Base-by-base conservation (phyloP, 495 filamentous ascomycete genomes). In the Aspergillus funiculosus region DNA sequence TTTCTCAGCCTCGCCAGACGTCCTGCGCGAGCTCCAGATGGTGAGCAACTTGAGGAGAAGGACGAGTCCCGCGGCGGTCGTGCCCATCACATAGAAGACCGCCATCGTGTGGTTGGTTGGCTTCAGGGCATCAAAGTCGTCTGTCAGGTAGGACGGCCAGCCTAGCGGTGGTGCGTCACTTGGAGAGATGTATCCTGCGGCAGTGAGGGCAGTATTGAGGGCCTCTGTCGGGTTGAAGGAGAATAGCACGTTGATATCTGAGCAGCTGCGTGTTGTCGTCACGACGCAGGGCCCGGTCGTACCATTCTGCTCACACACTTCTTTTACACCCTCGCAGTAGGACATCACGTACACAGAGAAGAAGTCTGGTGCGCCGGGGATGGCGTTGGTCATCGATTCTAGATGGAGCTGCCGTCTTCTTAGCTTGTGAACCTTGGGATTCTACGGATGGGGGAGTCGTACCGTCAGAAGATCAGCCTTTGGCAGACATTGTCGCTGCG, bases 271-370 rank as follows among this genome's bases (percentile, higher is more conserved):
- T 13, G 46, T 34, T 7, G 35, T 51, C 1, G 41, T 51, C 8
- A 20, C 43, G 42, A 10, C 8, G 24, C 30, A 40, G 34, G 41
- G 30, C 2, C 22, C 35, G 17, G 20, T 38, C 6, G 20, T 38
- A 18, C 27, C 47, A 18, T 51, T 15, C 1, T 19, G 15, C 1
- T 30, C 29, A 27, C 40, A 39, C 17, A 35, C 35, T 22, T 46
- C 37, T 9, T 43, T 29, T 13, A 39, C 31, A 6, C 48, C 48
- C 4, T 17, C 26, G 41, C 48, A 51, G 37, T 46, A 51, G 1
- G 48, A 45, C 48, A 51, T 51, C 15, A 43, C 17, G 27, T 51
- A 51, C 1, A 51, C 32, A 13, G 28, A 34, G 35, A 51, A 45
- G 25, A 46, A 51, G 19, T 51, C 48, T 6, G 48, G 48, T 6